These are phyloP conservation scores for Acanthamoeba royreba DNA, from an alignment of 208 protist species.

Conservation along the genomic window DNA sequence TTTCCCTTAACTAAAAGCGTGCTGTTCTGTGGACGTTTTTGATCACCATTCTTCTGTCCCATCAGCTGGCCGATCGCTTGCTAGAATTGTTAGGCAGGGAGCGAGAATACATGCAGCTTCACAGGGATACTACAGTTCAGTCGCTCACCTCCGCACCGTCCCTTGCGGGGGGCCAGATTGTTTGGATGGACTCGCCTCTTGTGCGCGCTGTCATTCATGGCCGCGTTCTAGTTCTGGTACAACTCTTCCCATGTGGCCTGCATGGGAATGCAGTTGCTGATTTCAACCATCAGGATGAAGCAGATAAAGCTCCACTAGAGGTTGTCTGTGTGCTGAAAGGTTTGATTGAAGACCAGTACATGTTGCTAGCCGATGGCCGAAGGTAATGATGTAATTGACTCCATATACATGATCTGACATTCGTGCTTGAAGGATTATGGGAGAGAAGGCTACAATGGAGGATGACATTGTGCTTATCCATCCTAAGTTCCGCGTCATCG, in stretches of 20 bases:
- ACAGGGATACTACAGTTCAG: constrained; percentile 90
- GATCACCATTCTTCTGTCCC: not conserved
- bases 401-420: not conserved
- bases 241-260: not conserved
- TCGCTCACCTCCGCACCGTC: constrained; percentile 89
- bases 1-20: constrained; percentile 49
- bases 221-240: constrained; percentile 88
- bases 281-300: constrained; percentile 82
- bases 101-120: constrained; percentile 94
- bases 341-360: constrained; percentile 74
- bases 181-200: constrained; percentile 90
- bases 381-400: not conserved
- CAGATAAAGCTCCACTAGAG: constrained; percentile 94
- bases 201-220: constrained; percentile 89
- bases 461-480: constrained; percentile 56
- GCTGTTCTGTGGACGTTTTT: not conserved
- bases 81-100: constrained; percentile 84
- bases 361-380: constrained; percentile 78
- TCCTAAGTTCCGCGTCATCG: constrained; percentile 75
- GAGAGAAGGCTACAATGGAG: not conserved
- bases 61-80: constrained; percentile 84
- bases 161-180: constrained; percentile 83
- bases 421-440: not conserved
- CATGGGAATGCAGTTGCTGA: not conserved
- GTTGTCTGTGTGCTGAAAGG: constrained; percentile 77